Evolutionary conservation across 192 early-diverging fungal species (phyloP), one percentile per base, ranked within the genome.

Genomic region (Allomyces javanicus): DNA sequence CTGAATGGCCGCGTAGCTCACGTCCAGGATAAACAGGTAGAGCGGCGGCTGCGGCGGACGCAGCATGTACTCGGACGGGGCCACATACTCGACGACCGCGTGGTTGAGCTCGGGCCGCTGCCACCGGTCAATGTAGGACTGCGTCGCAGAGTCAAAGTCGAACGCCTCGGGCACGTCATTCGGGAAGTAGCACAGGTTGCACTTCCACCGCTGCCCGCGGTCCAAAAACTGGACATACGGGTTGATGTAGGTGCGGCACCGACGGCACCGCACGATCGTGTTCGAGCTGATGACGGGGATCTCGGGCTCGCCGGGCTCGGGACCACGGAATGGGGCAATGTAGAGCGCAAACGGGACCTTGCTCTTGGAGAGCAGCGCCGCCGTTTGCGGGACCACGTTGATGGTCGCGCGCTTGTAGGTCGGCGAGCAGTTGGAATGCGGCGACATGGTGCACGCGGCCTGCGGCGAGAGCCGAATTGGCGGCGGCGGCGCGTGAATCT

Each of bases 41-140:
- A 92, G 90, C 44, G 92, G 86, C 24, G 95, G 92, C 77, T 95
- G 92, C 61, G 95, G 95, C n/a, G 95, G 95, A 4, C 95, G 87
- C 25, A 86, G 87, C 93, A 96, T 98, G 74, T 98, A 98, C 72
- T 96, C 94, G 67, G 88, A 87, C 7, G 95, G 93, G 22, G 95
- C 95, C 67, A 96, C 79, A 76, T 89, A 96, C 75, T 98, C 95
- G 0, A 98, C 89, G 44, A 89, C 87, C 9, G 84, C 78, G 71
- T 93, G 81, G 68, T 89, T 96, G 63, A 98, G 76, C 65, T 98
- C 95, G 10, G 89, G 78, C 25, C 93, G 85, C 62, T 83, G 74
- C 90, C 92, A 89, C 58, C 93, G 83, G 72, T 98, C 88, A 24
- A 84, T 80, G 33, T 83, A 87, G 64, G 77, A 74, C 72, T 92